A percentile compares a stretch with the other conserved stretches of the same genome.
phyloP scores from a whole-genome alignment of 257 asterid genomes.

The Solanum chmielewskii region DNA sequence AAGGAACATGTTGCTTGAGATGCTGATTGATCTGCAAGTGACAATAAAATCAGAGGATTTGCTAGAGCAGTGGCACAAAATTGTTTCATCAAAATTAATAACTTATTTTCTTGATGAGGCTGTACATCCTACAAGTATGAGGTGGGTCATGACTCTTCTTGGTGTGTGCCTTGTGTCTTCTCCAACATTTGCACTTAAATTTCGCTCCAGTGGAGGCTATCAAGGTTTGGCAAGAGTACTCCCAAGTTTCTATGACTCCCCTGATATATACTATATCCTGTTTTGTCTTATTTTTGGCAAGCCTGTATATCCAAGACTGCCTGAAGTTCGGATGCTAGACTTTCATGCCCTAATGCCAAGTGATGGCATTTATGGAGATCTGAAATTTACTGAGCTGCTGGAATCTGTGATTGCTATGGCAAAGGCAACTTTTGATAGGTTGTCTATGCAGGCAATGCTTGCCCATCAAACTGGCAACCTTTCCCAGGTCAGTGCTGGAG shows the following conservation, averaged over 20 bases:
- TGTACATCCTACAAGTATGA: slow-evolving; percentile 99
- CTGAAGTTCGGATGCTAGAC: slow-evolving; percentile 98
- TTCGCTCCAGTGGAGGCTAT: slow-evolving; percentile 96
- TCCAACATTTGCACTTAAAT: slow-evolving; percentile 86
- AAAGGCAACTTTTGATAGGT: slow-evolving; percentile 89
- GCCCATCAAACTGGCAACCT: slow-evolving; percentile 80
- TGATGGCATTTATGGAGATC: slow-evolving; percentile 62
- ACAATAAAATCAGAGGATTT: slow-evolving; percentile 90
- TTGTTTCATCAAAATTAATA: slow-evolving; percentile 82
- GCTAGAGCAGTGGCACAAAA: slow-evolving; percentile 99
- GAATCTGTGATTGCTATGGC: slow-evolving; percentile 97
- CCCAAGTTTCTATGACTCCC: slow-evolving; percentile 95
- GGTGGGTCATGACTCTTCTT: slow-evolving; percentile 98
- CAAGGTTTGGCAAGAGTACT: slow-evolving; percentile 92
- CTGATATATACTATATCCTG: slow-evolving; percentile 90
- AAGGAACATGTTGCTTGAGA: slow-evolving; percentile 97
- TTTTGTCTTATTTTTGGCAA: slow-evolving; percentile 94
- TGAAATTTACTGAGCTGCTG: slow-evolving; percentile 74
- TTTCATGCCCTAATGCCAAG: slow-evolving; percentile 96
- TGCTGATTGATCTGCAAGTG: slow-evolving; percentile 96
- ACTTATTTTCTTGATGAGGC: slow-evolving; percentile 95
- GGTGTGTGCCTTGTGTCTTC: slow-evolving; percentile 97
- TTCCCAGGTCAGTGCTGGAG: slow-evolving; percentile 86
- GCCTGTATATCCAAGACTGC: slow-evolving; percentile 96
- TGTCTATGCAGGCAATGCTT: slow-evolving; percentile 70